Conservation (phyloP, 2,329 filamentous ascomycete genomes). For the Zopfia rhizophila region DNA sequence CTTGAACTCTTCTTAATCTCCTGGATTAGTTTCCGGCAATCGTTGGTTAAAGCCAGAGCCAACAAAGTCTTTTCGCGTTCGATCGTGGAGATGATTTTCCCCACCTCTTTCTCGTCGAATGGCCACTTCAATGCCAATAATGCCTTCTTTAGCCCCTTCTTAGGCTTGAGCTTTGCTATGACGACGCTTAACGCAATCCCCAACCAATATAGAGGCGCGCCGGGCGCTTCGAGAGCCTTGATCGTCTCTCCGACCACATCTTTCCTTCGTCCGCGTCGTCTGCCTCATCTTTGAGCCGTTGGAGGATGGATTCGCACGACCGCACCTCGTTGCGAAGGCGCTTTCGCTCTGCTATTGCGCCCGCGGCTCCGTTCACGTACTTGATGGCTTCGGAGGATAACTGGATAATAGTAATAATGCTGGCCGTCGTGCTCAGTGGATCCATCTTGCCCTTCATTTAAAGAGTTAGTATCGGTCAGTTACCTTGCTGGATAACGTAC, state of each 20-base stretch:
- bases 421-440: no score
- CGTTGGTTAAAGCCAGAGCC: slow-evolving; percentile 6
- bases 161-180: slow-evolving; percentile 1
- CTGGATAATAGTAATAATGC: slow-evolving; percentile 36
- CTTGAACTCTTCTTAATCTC: slow-evolving; percentile 1
- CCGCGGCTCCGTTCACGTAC: slow-evolving; percentile 32
- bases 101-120: slow-evolving; percentile 28
- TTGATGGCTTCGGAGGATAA: slow-evolving; percentile 28
- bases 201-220: slow-evolving; percentile 11
- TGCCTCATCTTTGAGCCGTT: slow-evolving; percentile 6
- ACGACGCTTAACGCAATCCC: neutral
- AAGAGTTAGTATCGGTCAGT: no score
- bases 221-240: slow-evolving; percentile 3
- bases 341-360: slow-evolving; percentile 30
- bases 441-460: no score
- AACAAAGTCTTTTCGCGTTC: slow-evolving; percentile 15
- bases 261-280: slow-evolving; percentile 14
- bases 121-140: slow-evolving; percentile 32
- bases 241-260: slow-evolving; percentile 15
- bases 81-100: slow-evolving; percentile 22
- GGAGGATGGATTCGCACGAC: slow-evolving; percentile 9
- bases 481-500: no score
- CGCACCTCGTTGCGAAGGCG: slow-evolving; percentile 18
- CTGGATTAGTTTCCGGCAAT: slow-evolving; percentile 9
- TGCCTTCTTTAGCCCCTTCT: slow-evolving; percentile 4